Base-by-base conservation (phyloP, 805 yeast species). In the Myxozyma sirexii region DNA sequence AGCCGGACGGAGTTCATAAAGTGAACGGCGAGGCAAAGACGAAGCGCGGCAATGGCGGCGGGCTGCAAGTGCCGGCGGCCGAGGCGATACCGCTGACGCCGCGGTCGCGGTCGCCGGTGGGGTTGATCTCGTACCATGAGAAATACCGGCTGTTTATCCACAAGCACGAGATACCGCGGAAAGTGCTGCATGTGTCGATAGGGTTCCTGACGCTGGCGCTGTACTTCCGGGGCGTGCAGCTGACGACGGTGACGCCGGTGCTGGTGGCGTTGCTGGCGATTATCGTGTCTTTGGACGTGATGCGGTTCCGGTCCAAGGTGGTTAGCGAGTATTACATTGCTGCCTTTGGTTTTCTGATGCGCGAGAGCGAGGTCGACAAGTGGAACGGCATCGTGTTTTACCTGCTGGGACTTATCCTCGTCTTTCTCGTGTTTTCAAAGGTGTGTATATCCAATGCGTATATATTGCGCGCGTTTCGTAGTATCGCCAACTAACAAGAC, bases 351-450 rank as follows among this genome's bases (percentile, higher is more conserved):
- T 85, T 87, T 51, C 74, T 94, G 54, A 90, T 94, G 87, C 83
- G 99, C 66, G 90, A 89, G 64, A 80, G 80, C 55, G 99, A 94
- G 73, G 81, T 87, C 39, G 75, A 84, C 60, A 68, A 73, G 33
- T 84, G 82, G 68, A 94, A 94, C 71, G 99, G 99, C 7, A 91
- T 87, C 8, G 80, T 90, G 52, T 94, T 91, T 88, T 94, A 90
- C 72, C 76, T 91, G 39, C 77, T 88, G 1, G 99, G 99, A 4
- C 76, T 90, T 47, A 76, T 84, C 26, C 75, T 90, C 64, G 90
- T 91, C 8, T 88, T 91, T 69, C 63, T 79, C 0, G 73, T 84
- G 23, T 86, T 84, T 68, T 85, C 93, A 13, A 64, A 60, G 58
- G 65, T 61, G 24, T 4, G 49, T 33, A 21, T 47, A 33, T n/a